Evolutionary conservation across 495 filamentous ascomycete genomes (phyloP), one percentile per base, ranked within the genome.

Genomic region (Aspergillus cavernicola): DNA sequence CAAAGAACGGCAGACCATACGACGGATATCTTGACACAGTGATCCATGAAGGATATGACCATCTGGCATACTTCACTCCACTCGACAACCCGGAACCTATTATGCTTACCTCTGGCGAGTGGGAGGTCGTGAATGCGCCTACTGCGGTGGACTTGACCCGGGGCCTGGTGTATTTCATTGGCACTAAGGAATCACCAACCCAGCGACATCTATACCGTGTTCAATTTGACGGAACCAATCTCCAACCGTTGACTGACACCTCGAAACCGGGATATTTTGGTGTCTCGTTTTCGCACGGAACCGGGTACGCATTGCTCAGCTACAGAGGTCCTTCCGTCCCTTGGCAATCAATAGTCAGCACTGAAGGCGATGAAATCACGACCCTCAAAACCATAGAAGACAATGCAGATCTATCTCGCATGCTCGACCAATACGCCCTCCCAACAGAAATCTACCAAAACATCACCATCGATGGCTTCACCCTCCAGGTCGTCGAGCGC

Each of bases 11-110:
- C 13, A 84, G 93, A 10, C 75, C 77, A 31, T 68, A 91, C 18
- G 89, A 95, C 65, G 93, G 93, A 4, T 98, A 98, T 63, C 83
- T 98, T 55, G 93, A 98, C 69, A 92, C 88, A 0, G 74, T 98
- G 36, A 87, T 97, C 49, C 74, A 92, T 63, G 80, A 95, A 33
- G 87, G 90, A 43, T 88, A 87, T 61, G 90, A 96, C 59, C 93
- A 98, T 61, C 74, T 97, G 48, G 95, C 85, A 0, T 98, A 97
- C 64, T 98, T 97, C 65, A 83, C 87, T n/a, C 93, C 93, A 9
- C 63, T 97, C 22, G 87, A 97, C 47, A 92, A 85, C 61, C 70
- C 87, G 0, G 68, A 87, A 3, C 92, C 93, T 16, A 68, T 87
- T 23, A 82, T 93, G 77, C 80, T 98, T 16, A 98, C 93, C 0